Evolutionary conservation across 2,329 filamentous ascomycete species (phyloP).

Genomic region (Chaetomium strumarium): DNA sequence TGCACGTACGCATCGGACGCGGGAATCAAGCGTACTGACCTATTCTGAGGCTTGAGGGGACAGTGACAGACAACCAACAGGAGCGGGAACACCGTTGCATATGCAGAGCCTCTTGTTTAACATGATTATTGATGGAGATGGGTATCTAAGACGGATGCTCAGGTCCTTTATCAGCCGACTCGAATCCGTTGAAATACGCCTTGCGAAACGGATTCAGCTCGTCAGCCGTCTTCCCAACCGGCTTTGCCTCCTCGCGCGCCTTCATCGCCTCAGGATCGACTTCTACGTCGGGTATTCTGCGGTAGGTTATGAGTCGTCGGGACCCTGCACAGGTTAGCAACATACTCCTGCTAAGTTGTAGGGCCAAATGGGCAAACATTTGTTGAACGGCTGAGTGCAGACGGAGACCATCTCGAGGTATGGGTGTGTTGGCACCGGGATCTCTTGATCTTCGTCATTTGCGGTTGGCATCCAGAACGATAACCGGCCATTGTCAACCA

Average conservation of each 20-base stretch:
- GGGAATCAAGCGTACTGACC: neutral
- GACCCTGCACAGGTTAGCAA: conserved; percentile 58
- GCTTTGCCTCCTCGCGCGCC: conserved; percentile 28
- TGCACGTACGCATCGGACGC: neutral
- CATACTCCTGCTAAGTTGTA: neutral
- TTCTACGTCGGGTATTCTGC: conserved; percentile 56
- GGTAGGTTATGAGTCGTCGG: conserved; percentile 80
- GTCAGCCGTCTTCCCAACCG: conserved; percentile 46
- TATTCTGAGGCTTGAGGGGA: neutral
- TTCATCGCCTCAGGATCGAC: conserved; percentile 42
- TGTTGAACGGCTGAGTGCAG: conserved; percentile 84
- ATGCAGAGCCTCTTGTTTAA: conserved; percentile 10
- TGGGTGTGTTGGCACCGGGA: conserved; percentile 71
- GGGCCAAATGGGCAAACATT: conserved; percentile 51
- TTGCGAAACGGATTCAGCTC: conserved; percentile 56
- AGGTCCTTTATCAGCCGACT: conserved; percentile 23
- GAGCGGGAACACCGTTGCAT: neutral
- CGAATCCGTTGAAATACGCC: conserved; percentile 53
- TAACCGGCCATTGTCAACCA: conserved; percentile 73
- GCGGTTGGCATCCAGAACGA: conserved; percentile 98
- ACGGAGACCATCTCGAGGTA: conserved; percentile 66
- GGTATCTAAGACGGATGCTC: conserved; percentile 18
- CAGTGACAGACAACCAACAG: neutral
- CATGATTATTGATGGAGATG: conserved; percentile 7
- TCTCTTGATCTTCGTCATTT: conserved; percentile 69